Conservation (phyloP, 768 basidiomycete species). For the Termitomyces sp. region DNA sequence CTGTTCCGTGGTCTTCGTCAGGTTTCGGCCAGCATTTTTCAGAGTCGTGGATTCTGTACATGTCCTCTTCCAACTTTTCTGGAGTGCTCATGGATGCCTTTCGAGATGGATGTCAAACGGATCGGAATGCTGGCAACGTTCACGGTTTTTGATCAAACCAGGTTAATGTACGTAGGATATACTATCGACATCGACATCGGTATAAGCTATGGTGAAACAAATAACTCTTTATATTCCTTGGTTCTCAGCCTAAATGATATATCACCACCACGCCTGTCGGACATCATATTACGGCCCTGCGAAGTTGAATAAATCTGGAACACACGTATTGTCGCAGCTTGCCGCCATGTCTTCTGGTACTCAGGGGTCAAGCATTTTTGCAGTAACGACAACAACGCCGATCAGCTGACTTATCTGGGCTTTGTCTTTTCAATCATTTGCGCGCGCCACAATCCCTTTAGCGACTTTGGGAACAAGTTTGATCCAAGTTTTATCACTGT, state of each 20-base stretch:
- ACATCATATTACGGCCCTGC: not conserved
- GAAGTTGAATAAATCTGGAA: not conserved
- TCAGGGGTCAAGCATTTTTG: too few relatives aligned
- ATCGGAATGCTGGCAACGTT: not conserved
- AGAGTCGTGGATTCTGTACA: not conserved
- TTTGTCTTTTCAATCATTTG: not conserved
- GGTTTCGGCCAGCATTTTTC: not conserved
- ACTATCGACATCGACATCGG: not conserved
- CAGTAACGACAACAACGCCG: too few relatives aligned
- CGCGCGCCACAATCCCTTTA: not conserved
- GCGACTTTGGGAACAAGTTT: not conserved
- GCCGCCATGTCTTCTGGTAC: not conserved
- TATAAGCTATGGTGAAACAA: not conserved
- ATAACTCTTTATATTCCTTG: not conserved
- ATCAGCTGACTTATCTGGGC: not conserved
- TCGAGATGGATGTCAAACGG: not conserved
- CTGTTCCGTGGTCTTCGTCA: not conserved
- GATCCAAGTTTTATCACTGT: too few relatives aligned
- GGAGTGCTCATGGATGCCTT: not conserved
- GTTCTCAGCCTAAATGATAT: not conserved
- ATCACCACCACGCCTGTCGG: not conserved
- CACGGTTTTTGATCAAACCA: not conserved
- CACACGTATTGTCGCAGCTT: not conserved
- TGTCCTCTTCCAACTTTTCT: not conserved
- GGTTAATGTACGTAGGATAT: not conserved